These are phyloP conservation scores for Musa acuminata DNA, from an alignment of 176 grass and related monocot species.

Conservation along the genomic window DNA sequence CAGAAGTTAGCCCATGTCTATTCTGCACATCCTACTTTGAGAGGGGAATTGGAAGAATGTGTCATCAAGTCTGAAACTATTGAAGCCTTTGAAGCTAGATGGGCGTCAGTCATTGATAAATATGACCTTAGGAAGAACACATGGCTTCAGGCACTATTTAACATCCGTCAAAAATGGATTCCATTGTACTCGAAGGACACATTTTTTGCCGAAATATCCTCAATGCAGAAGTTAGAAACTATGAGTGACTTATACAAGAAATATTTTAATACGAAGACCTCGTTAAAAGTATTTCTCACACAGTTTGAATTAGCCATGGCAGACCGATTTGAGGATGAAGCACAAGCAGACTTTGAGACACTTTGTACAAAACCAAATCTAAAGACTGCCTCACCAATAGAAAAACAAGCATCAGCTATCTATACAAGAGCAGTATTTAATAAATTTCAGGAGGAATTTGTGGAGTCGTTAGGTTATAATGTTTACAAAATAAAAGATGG, in stretches of 20 bases:
- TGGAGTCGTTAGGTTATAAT: conserved; percentile 68
- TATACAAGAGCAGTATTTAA: conserved; percentile 75
- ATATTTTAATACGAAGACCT: conserved; percentile 63
- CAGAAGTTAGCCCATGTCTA: conserved; percentile 69
- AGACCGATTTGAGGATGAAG: conserved; percentile 52
- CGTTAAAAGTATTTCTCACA: conserved; percentile 64
- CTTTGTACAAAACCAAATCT: conserved; percentile 34
- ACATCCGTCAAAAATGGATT: conserved; percentile 77
- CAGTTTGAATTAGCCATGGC: conserved; percentile 59
- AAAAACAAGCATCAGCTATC: conserved; percentile 73
- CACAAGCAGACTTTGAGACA: conserved; percentile 48
- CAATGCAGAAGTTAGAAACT: conserved; percentile 58
- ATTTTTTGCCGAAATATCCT: conserved; percentile 70
- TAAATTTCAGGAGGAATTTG: conserved; percentile 95
- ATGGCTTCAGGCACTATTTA: conserved; percentile 82
- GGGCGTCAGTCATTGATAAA: conserved; percentile 60
- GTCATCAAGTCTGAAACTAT: conserved; percentile 58
- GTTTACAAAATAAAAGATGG: conserved; percentile 67
- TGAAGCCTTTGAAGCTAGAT: conserved; percentile 51
- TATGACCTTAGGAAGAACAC: conserved; percentile 82
- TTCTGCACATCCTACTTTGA: conserved; percentile 46
- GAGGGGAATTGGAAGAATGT: conserved; percentile 69
- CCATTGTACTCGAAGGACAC: conserved; percentile 61
- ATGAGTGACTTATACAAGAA: conserved; percentile 88
- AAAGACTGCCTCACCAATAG: conserved; percentile 76